These are phyloP conservation scores for Auxenochlorella pyrenoidosa DNA, from an alignment of 139 green algal species.

Conservation along the genomic window DNA sequence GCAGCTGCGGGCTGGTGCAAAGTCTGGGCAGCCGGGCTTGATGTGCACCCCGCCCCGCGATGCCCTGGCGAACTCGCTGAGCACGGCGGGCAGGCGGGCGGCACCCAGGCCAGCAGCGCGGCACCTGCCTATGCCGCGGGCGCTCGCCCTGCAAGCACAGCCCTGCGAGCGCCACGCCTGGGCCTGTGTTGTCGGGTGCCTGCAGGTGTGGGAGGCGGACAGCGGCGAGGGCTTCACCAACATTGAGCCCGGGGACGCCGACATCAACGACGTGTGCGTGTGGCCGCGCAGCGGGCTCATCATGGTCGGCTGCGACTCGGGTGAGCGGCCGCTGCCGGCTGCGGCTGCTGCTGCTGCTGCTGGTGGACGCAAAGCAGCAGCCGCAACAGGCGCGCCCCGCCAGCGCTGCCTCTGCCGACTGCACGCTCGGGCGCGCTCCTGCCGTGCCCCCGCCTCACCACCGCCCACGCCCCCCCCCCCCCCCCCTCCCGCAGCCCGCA, in stretches of 20 bases:
- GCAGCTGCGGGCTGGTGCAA: no score
- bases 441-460: background rate
- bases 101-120: no score
- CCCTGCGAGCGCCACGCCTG: no score
- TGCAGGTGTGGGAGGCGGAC: slow-evolving; percentile 71
- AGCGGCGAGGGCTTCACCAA: slow-evolving; percentile 76
- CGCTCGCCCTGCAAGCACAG: no score
- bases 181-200: background rate
- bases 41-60: no score
- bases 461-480: background rate
- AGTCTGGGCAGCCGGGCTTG: no score
- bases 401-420: background rate
- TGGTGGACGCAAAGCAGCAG: background rate
- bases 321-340: background rate
- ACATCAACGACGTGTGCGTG: slow-evolving; percentile 92
- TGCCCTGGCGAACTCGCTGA: no score
- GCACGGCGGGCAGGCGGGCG: no score
- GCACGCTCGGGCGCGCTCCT: background rate
- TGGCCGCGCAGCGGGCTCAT: slow-evolving; percentile 75
- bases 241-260: slow-evolving; percentile 79
- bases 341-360: background rate
- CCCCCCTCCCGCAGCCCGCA: slow-evolving; percentile 17
- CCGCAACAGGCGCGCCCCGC: no score
- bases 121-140: background rate
- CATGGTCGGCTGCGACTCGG: slow-evolving; percentile 75